Evolutionary conservation across 805 yeast species (phyloP).

Genomic region (Hanseniaspora nectarophila): DNA sequence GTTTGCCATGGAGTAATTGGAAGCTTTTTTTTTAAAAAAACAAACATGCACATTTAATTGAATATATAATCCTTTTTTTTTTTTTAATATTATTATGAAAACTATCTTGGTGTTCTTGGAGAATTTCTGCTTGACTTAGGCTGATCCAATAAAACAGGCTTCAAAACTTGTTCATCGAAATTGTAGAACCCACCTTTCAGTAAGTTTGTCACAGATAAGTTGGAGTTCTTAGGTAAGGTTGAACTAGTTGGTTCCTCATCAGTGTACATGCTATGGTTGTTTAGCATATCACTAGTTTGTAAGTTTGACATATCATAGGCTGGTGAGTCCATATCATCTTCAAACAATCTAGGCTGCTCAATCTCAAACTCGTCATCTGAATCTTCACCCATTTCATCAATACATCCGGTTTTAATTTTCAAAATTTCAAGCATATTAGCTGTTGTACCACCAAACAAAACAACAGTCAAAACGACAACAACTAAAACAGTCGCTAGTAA

Average conservation of each 20-base stretch:
- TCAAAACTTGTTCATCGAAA: slow-evolving; percentile 85
- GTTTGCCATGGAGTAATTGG: slow-evolving; percentile 49
- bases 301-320: slow-evolving; percentile 6
- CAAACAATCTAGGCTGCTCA: slow-evolving; percentile 45
- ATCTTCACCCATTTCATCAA: slow-evolving; percentile 54
- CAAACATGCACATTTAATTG: not conserved
- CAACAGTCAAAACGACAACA: slow-evolving; percentile 91
- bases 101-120: not conserved
- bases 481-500: slow-evolving; percentile 89
- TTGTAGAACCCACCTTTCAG: slow-evolving; percentile 42
- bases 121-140: slow-evolving; percentile 6
- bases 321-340: slow-evolving; percentile 5
- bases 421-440: slow-evolving; percentile 95
- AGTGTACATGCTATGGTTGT: slow-evolving; percentile 18
- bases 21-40: no score
- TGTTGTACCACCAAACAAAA: slow-evolving; percentile 94
- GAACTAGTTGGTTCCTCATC: slow-evolving; percentile 14
- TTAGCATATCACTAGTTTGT: slow-evolving; percentile 17
- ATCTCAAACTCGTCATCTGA: slow-evolving; percentile 94
- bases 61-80: not conserved
- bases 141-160: slow-evolving; percentile 74
- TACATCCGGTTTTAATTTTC: slow-evolving; percentile 83
- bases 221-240: not conserved
- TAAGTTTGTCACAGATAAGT: slow-evolving; percentile 15
- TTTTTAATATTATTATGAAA: not conserved